Percentiles rank a stretch among this genome's conserved stretches.
Evolutionary conservation across 2,329 filamentous ascomycete species (phyloP).

Genomic region (Pseudocercospora musae): DNA sequence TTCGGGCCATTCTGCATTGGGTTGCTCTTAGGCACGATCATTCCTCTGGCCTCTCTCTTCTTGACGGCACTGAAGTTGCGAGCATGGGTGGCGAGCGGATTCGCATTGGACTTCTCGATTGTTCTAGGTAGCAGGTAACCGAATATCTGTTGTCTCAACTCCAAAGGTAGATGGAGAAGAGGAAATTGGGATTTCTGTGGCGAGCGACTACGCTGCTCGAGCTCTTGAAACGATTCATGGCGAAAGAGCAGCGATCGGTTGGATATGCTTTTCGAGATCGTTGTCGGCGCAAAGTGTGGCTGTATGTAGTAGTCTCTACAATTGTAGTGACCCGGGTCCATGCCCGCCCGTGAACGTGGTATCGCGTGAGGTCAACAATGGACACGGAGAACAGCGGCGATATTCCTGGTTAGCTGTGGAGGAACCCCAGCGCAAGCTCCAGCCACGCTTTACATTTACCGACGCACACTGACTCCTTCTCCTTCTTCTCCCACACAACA

Average conservation of each 20-base stretch:
- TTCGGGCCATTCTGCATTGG: slow-evolving; percentile 6
- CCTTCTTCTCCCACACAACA: slow-evolving; percentile 15
- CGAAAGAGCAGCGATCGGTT: slow-evolving; percentile 16
- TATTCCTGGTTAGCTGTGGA: too few species aligned
- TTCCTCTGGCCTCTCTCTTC: slow-evolving; percentile 27
- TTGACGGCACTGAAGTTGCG: slow-evolving; percentile 33
- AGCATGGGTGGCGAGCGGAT: slow-evolving; percentile 29
- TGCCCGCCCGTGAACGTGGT: slow-evolving; percentile 13
- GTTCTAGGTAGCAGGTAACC: slow-evolving; percentile 43
- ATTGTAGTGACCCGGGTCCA: slow-evolving; percentile 38
- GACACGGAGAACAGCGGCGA: background rate
- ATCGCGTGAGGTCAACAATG: background rate
- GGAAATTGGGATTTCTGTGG: slow-evolving; percentile 32
- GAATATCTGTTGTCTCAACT: slow-evolving; percentile 46
- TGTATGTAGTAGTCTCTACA: slow-evolving; percentile 37
- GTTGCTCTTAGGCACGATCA: slow-evolving; percentile 21
- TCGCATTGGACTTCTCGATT: slow-evolving; percentile 24
- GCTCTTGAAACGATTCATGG: slow-evolving; percentile 33
- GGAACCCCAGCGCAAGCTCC: background rate
- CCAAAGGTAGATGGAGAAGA: slow-evolving; percentile 41
- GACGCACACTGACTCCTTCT: background rate
- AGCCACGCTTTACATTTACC: background rate
- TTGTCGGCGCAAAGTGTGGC: slow-evolving; percentile 28
- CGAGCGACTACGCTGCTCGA: slow-evolving; percentile 33
- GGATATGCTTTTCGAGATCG: slow-evolving; percentile 19